phyloP scores from a whole-genome alignment of 208 protist species.

The Kentomonas sorsogonicus region DNA sequence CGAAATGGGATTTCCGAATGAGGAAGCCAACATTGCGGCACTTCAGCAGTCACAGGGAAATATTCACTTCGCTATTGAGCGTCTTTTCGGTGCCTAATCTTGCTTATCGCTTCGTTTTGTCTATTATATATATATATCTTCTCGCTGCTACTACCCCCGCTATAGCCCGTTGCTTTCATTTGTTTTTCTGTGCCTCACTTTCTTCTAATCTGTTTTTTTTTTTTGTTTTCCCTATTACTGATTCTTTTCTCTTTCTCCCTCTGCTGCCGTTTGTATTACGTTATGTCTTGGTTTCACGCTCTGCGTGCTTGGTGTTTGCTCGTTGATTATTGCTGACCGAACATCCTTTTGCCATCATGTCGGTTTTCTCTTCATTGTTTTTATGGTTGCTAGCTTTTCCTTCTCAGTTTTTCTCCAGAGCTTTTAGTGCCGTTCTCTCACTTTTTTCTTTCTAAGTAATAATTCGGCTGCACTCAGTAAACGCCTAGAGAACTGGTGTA shows the following conservation, averaged over 20 bases:
- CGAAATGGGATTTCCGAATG: conserved; percentile 92
- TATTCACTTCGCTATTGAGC: conserved; percentile 84
- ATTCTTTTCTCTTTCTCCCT: neutral
- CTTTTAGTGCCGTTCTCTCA: too few species aligned
- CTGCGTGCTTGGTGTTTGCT: neutral
- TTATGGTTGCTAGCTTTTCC: conserved; percentile 1
- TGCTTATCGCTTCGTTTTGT: conserved; percentile 10
- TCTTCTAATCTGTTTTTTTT: conserved; percentile 8
- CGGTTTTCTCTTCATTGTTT: neutral
- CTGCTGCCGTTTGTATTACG: neutral
- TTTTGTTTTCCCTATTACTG: conserved; percentile 15
- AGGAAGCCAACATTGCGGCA: conserved; percentile 87
- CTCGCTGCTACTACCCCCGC: too few species aligned
- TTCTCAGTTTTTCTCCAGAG: too few species aligned
- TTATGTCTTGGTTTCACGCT: conserved; percentile 3
- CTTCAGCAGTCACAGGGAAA: conserved; percentile 87
- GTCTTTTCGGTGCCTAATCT: conserved; percentile 61
- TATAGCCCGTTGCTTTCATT: conserved; percentile 17
- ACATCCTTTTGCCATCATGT: neutral
- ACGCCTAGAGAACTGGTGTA: too few species aligned
- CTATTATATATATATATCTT: neutral
- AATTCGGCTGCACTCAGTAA: too few species aligned
- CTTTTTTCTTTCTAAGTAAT: too few species aligned
- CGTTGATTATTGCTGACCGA: neutral
- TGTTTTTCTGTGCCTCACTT: conserved; percentile 7